Evolutionary conservation across 768 basidiomycete species (phyloP), one percentile per base, ranked within the genome.

Genomic region (Cystofilobasidium bisporidii): DNA sequence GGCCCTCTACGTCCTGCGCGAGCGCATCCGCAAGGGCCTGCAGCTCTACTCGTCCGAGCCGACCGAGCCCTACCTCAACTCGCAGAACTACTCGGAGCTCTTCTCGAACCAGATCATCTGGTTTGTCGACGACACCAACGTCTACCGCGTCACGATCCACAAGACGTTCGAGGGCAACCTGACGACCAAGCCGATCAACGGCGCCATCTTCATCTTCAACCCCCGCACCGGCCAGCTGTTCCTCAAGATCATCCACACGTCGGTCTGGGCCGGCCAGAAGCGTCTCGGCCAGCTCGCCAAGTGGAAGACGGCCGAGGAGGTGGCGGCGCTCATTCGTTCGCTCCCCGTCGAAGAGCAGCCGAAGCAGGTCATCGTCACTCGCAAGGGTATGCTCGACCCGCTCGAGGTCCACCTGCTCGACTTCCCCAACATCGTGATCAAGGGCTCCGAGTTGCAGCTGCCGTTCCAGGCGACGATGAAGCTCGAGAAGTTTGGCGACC

Each of bases 251-350:
- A 99, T 99, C 70, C 96, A 99, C 77, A 99, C 96, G 3, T 97
- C 93, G 74, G 96, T 98, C n/a, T 99, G 96, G 96, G 96, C 96
- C 65, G 96, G 96, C 74, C 96, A 99, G 79, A 99, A 99, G 78
- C 96, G 96, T 87, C 85, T 99, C 59, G 96, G 96, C 66, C 96
- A 99, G 78, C 83, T 98, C 60, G 96, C 96, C 43, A 99, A 98
- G 80, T 98, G 96, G 93, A 96, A 96, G 81, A 97, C 94, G 9
- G 96, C 96, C 22, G 96, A 99, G 85, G 96, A 99, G 86, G 96
- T 98, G 14, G 96, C 96, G 41, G 96, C 96, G 0, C 79, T 98
- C 72, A 88, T 98, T 71, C 90, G 96, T 65, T 98, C 96, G 36
- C 80, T 98, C 18, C 96, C 96, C n/a, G 96, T 99, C 48, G 96